phyloP scores from a whole-genome alignment of 2,329 filamentous ascomycete species.

The Fusarium robinianum region DNA sequence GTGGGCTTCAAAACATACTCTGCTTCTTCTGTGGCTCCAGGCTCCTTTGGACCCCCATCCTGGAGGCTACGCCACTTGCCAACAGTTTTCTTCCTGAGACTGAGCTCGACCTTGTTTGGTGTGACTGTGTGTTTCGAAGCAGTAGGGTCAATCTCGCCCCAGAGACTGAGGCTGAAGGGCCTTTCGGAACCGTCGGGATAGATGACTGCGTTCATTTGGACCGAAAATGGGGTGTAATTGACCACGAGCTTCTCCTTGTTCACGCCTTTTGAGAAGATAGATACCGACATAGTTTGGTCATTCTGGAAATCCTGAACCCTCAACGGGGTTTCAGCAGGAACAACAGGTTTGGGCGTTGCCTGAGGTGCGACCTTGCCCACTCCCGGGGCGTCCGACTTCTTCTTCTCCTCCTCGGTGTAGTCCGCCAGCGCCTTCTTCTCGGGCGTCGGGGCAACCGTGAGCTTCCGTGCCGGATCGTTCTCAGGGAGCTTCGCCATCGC shows the following conservation, averaged over 20 bases:
- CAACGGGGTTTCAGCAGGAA: constrained; percentile 32
- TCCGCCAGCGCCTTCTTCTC: constrained; percentile 38
- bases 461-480: constrained; percentile 52
- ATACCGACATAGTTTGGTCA: constrained; percentile 42
- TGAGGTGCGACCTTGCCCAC: not conserved
- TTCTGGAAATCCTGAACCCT: constrained; percentile 46
- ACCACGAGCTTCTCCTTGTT: constrained; percentile 48
- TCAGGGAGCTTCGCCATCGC: constrained; percentile 50
- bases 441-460: constrained; percentile 44
- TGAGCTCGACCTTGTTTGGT: constrained; percentile 79
- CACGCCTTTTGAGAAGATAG: constrained; percentile 50
- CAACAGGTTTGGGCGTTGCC: constrained; percentile 17
- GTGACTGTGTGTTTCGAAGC: constrained; percentile 68
- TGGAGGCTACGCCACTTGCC: constrained; percentile 67
- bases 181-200: constrained; percentile 59
- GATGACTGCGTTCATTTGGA: constrained; percentile 38
- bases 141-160: constrained; percentile 63
- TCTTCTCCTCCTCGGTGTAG: too few relatives aligned
- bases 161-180: constrained; percentile 67
- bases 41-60: not conserved
- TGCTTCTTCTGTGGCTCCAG: constrained; percentile 8
- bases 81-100: constrained; percentile 66
- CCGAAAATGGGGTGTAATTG: constrained; percentile 37
- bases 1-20: constrained; percentile 33
- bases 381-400: constrained; percentile 4